Base-by-base conservation (phyloP, 2,329 filamentous ascomycete genomes). In the Botrytis fragariae region DNA sequence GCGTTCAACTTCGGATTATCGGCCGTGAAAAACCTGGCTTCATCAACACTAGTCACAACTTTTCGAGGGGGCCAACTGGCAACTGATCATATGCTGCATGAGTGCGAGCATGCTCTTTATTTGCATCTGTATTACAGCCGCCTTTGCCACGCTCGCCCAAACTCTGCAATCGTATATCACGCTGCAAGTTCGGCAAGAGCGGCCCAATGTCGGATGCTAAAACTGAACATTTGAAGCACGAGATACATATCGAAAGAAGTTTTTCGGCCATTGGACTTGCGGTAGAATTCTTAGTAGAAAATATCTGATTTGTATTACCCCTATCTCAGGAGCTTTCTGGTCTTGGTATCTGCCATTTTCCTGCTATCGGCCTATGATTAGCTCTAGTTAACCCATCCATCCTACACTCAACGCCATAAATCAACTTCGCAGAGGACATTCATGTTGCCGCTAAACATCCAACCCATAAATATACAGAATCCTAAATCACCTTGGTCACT, bases 281-380 rank as follows among this genome's bases (percentile, higher is more conserved):
- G 18, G 64, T 54, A 54, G 25, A 54, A 68, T 25, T 57, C 35
- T 25, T 10, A 57, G 18, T 32, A 32, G 6, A 42, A n/a, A 32
- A 32, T 2, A 68, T 42, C 39, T 42, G 48, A 68, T 29, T 68
- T 57, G 48, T 29, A 68, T 68, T 42, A 32, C 42, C 35, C 25
- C n/a, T 61, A 12, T 54, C 63, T 57, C 29, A 60, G 71, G 37
- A 61, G 51, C 60, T 51, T 54, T 61, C 54, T 48, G 35, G 18
- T 61, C 20, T 54, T 42, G 54, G 20, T 39, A 61, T 42, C 42
- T 48, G 37, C 25, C 51, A 62, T 48, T 59, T 42, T 20, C 67
- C 51, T 57, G 44, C 45, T 59, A 42, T 71, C 37, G 25, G 35
- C 39, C 72, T 48, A 44, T 45, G 37, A 73, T 60, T 70, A 73